Evolutionary conservation across 805 yeast species (phyloP).

Genomic region (Maudiozyma serrabonitensis): DNA sequence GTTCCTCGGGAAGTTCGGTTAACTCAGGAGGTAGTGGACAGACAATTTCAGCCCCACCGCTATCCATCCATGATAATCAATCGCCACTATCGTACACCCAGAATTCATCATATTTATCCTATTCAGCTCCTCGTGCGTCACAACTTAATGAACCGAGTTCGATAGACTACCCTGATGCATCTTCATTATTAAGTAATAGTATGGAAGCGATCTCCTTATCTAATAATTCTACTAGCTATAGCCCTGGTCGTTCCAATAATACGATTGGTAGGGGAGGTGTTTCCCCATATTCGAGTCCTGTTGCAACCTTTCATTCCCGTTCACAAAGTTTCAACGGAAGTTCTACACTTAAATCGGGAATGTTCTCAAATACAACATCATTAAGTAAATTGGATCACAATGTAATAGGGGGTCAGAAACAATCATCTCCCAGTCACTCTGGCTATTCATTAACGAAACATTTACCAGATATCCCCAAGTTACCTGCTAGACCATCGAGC

Average conservation of each 20-base stretch:
- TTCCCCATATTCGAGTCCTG: neutral
- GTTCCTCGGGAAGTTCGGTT: constrained; percentile 4
- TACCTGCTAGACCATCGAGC: constrained; percentile 7
- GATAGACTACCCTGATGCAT: constrained; percentile 24
- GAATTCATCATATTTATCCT: constrained; percentile 4
- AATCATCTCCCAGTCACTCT: neutral
- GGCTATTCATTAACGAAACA: neutral
- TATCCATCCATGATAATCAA: constrained; percentile 1
- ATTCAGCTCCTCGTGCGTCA: neutral
- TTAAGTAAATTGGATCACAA: neutral
- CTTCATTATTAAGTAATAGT: constrained; percentile 9
- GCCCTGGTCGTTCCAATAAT: neutral
- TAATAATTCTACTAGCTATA: neutral
- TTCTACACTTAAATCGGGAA: neutral
- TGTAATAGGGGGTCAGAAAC: neutral
- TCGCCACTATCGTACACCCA: constrained; percentile 4
- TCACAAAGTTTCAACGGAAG: neutral
- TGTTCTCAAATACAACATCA: neutral
- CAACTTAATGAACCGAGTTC: neutral
- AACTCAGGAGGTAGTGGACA: constrained; percentile 4
- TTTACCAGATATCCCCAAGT: constrained; percentile 14
- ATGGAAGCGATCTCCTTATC: neutral
- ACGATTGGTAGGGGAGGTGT: neutral
- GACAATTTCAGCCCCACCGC: constrained; percentile 4
- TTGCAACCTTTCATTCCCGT: neutral